Evolutionary conservation across 108 stramenopile species (phyloP).

Genomic region (Cyclotella distinguenda): DNA sequence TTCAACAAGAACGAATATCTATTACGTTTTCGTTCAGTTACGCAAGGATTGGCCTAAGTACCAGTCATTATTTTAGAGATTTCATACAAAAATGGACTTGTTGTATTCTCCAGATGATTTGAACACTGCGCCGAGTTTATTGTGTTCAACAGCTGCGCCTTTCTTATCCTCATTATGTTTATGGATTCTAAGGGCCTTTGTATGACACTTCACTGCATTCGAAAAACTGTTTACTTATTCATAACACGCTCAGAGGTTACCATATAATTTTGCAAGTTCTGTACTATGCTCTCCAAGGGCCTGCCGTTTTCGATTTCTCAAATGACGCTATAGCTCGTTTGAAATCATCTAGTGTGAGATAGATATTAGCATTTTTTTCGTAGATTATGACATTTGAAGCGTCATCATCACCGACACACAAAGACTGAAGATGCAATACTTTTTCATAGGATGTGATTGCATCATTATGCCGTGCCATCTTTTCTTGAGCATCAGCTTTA

Average conservation of each 20-base stretch:
- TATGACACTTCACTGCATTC: slow-evolving; percentile 32
- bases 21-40: too few species aligned
- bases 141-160: slow-evolving; percentile 40
- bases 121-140: slow-evolving; percentile 37
- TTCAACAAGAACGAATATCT: too few species aligned
- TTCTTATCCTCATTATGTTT: slow-evolving; percentile 42
- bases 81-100: too few species aligned
- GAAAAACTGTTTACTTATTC: slow-evolving; percentile 5
- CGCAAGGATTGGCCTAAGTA: too few species aligned
- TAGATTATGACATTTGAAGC: slow-evolving; percentile 23
- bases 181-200: slow-evolving; percentile 32
- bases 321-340: slow-evolving; percentile 26
- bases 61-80: too few species aligned
- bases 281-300: slow-evolving; percentile 20
- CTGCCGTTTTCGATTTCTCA: slow-evolving; percentile 23
- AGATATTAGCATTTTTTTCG: slow-evolving; percentile 28
- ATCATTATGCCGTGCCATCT: slow-evolving; percentile 10
- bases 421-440: slow-evolving; percentile 27
- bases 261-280: slow-evolving; percentile 30
- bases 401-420: slow-evolving; percentile 10
- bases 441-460: slow-evolving; percentile 27
- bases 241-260: slow-evolving; percentile 32
- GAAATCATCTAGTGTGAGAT: slow-evolving; percentile 13
- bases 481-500: slow-evolving; percentile 35
- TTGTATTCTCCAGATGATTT: slow-evolving; percentile 27